Evolutionary conservation across 257 asterid genomes (phyloP).

Genomic region (Eustoma russellianum): DNA sequence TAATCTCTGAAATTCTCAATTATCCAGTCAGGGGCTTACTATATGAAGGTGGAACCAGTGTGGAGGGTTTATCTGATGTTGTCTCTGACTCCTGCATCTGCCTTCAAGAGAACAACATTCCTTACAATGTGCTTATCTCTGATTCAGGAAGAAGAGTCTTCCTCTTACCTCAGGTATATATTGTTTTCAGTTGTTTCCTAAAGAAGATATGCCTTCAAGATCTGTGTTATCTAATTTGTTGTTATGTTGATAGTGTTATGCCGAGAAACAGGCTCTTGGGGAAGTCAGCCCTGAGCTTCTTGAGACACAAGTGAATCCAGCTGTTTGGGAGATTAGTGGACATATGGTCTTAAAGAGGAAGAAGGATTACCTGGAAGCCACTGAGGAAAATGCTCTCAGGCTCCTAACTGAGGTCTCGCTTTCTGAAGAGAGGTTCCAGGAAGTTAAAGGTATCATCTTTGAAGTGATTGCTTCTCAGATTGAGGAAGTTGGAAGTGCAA

Average conservation of each 20-base stretch:
- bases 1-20: constrained; percentile 52
- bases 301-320: constrained; percentile 95
- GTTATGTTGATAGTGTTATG: constrained; percentile 59
- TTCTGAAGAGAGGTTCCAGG: constrained; percentile 77
- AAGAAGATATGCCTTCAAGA: background rate
- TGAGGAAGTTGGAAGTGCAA: constrained; percentile 14
- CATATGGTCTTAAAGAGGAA: constrained; percentile 94
- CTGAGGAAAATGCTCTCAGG: constrained; percentile 84
- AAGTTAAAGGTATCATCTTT: constrained; percentile 78
- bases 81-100: constrained; percentile 75
- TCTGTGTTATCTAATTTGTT: background rate
- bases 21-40: constrained; percentile 85
- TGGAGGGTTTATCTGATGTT: constrained; percentile 58
- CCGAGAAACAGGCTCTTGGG: constrained; percentile 96
- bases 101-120: constrained; percentile 81
- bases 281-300: constrained; percentile 84
- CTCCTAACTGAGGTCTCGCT: constrained; percentile 93
- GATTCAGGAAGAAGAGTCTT: constrained; percentile 76
- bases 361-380: constrained; percentile 75
- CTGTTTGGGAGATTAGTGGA: constrained; percentile 98
- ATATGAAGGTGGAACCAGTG: constrained; percentile 58
- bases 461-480: constrained; percentile 39
- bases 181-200: too few species aligned
- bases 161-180: constrained; percentile 86
- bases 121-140: constrained; percentile 72